Evolutionary conservation across 1,284 basidiomycete genomes (phyloP), one percentile per base, ranked within the genome.

Genomic region (Cryptococcus sp.): DNA sequence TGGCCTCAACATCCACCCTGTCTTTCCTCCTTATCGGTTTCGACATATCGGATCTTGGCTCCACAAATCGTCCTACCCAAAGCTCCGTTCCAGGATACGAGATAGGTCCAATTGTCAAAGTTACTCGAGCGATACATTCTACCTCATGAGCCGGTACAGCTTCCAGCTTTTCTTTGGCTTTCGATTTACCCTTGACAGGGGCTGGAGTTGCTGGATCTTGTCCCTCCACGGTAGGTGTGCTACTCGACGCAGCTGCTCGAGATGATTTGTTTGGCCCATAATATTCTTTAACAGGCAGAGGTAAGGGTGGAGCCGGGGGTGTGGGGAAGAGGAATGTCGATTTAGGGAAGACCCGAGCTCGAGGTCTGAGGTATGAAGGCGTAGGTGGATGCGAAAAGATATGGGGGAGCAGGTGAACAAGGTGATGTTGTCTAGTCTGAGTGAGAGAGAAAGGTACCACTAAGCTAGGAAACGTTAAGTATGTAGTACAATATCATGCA

Each of bases 41-140:
- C 30, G 55, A 43, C 52, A 45, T 8, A 38, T 63, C 52, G 41
- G 60, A 13, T 56, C 67, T 53, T 4, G 68, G 67, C 45, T 67
- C 64, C 3, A 75, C 72, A 51, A 75, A 75, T n/a, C 65, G 54
- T 2, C 71, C 73, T 13, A 74, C 58, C 73, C 73, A 75, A 4
- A 75, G 58, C 54, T 73, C 72, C 2, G 71, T 72, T 35, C 63
- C 66, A 4, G 68, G 70, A 50, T 65, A 75, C 10, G 64, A 65
- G 34, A 75, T 64, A 1, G 72, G 68, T 32, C 73, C 73, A 11
- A 75, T 59, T 8, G 67, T 56, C 7, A 75, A 52, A 3, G 65
- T 72, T 3, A 68, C 66, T 8, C 73, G 57, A 0, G 67, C 64
- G 41, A 75, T 68, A 59, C 73, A 73, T 52, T 73, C 71, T 23